Conservation (phyloP, 768 basidiomycete genomes). For the Mycena pura region DNA sequence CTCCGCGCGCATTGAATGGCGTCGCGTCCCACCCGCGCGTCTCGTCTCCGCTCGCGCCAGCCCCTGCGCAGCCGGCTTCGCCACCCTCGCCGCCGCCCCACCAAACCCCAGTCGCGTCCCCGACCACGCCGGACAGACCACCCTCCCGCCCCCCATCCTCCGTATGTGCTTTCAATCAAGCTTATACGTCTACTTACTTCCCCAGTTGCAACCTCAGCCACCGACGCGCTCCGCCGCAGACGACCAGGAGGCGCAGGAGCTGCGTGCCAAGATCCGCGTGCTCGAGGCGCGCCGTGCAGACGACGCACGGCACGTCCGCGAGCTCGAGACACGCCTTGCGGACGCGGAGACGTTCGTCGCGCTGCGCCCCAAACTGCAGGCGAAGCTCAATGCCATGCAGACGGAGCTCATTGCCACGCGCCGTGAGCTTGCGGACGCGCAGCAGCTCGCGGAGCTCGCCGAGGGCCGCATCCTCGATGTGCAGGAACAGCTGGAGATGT, state of each 20-base stretch:
- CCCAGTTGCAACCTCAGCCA: not conserved
- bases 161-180: not conserved
- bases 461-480: constrained; percentile 78
- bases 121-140: constrained; percentile 20
- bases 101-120: constrained; percentile 21
- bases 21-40: constrained; percentile 35
- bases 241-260: constrained; percentile 76
- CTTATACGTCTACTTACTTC: no score
- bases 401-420: constrained; percentile 78
- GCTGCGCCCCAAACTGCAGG: constrained; percentile 88
- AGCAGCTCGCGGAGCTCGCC: constrained; percentile 74
- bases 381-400: constrained; percentile 82
- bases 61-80: constrained; percentile 36
- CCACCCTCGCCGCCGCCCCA: constrained; percentile 13
- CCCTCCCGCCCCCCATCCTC: constrained; percentile 39
- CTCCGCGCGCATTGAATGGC: constrained; percentile 47
- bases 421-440: constrained; percentile 78
- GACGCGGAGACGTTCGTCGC: constrained; percentile 87
- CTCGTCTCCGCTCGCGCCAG: constrained; percentile 39
- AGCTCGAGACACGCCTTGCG: constrained; percentile 81
- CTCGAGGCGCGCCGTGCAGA: constrained; percentile 88
- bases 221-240: constrained; percentile 38
- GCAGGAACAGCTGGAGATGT: constrained; percentile 93
- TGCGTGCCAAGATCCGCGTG: constrained; percentile 82
- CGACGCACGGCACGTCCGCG: constrained; percentile 82